Conservation (phyloP, 306 rosid species). For the Purshia tridentata region DNA sequence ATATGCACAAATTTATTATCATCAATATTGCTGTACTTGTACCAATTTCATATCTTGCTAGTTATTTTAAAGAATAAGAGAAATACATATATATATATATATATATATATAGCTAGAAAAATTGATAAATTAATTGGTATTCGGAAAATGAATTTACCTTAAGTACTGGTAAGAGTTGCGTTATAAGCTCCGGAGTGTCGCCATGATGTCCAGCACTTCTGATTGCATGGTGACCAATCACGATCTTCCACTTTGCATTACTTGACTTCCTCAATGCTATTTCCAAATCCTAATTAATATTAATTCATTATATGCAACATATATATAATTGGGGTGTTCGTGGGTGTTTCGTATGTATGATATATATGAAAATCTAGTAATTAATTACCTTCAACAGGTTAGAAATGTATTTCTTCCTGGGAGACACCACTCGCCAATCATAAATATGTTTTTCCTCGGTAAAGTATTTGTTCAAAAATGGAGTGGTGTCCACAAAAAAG, state of each 20-base stretch:
- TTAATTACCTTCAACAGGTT: constrained; percentile 49
- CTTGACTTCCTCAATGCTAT: constrained; percentile 40
- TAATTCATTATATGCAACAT: background rate
- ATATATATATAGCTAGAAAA: too few relatives aligned
- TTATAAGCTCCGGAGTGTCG: constrained; percentile 55
- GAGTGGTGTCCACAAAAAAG: constrained; percentile 74
- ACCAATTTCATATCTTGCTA: too few relatives aligned
- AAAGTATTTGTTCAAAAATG: constrained; percentile 51
- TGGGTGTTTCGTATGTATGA: too few relatives aligned
- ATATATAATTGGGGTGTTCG: too few relatives aligned
- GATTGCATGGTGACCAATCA: constrained; percentile 81
- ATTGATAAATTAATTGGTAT: too few relatives aligned
- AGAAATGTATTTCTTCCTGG: constrained; percentile 47
- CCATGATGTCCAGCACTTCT: constrained; percentile 72
- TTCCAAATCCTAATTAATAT: constrained; percentile 40
- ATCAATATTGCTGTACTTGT: too few relatives aligned
- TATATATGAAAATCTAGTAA: background rate
- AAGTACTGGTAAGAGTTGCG: constrained; percentile 65
- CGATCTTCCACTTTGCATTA: constrained; percentile 86
- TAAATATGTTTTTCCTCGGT: constrained; percentile 26
- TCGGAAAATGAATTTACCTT: constrained; percentile 36
- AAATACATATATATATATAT: too few relatives aligned
- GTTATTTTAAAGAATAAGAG: too few relatives aligned
- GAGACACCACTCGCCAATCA: constrained; percentile 56
- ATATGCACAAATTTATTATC: background rate